Evolutionary conservation across 352 stramenopile species (phyloP).

Genomic region (Pythium insidiosum): DNA sequence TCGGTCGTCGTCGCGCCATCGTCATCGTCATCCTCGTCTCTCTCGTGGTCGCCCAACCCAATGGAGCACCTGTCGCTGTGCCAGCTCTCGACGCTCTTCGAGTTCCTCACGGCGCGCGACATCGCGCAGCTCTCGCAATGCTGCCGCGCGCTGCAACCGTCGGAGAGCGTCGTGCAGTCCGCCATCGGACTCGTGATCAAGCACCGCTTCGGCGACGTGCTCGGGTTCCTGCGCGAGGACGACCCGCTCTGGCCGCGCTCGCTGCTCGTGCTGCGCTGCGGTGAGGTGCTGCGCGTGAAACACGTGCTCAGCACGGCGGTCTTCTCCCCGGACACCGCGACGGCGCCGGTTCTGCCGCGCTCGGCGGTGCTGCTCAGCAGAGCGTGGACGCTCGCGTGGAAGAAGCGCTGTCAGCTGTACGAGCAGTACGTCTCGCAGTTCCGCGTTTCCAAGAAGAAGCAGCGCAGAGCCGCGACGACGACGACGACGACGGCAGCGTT

Average conservation of each 20-base stretch:
- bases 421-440: conserved; percentile 78
- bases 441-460: conserved; percentile 55
- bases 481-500: conserved; percentile 14
- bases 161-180: conserved; percentile 26
- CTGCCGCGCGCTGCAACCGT: conserved; percentile 30
- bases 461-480: conserved; percentile 31
- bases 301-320: conserved; percentile 30
- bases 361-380: conserved; percentile 55
- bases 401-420: conserved; percentile 55
- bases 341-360: conserved; percentile 15
- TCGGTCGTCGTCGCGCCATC: conserved; percentile 6
- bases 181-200: conserved; percentile 55
- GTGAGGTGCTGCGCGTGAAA: conserved; percentile 60
- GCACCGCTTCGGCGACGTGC: conserved; percentile 39
- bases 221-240: conserved; percentile 42
- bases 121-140: conserved; percentile 35
- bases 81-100: conserved; percentile 50
- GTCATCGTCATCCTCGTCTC: background rate
- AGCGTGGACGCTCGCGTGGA: conserved; percentile 66
- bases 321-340: conserved; percentile 31
- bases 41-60: background rate
- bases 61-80: conserved; percentile 60
- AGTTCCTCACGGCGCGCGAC: conserved; percentile 49
- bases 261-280: conserved; percentile 39
- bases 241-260: conserved; percentile 52